Evolutionary conservation across 2,329 filamentous ascomycete genomes (phyloP).

Genomic region (Parafenestella ontariensis): DNA sequence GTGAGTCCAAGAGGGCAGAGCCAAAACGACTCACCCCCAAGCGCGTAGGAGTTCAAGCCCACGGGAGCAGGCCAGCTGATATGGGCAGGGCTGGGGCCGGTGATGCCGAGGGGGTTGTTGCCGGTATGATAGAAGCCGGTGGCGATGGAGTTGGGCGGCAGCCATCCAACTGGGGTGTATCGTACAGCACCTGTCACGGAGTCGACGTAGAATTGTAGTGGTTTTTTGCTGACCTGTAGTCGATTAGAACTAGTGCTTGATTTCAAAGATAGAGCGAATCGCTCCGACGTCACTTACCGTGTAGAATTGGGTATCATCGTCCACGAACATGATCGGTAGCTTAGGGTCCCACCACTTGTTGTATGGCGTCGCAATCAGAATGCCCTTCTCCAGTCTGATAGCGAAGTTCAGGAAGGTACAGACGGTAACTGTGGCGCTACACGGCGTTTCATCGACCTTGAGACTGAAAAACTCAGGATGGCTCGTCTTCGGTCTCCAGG

Average conservation of each 20-base stretch:
- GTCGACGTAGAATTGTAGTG: conserved; percentile 36
- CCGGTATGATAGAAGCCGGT: conserved; percentile 35
- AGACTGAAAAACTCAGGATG: conserved; percentile 35
- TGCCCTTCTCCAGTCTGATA: conserved; percentile 33
- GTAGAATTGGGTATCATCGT: conserved; percentile 36
- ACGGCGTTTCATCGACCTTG: conserved; percentile 27
- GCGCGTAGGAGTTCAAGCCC: conserved; percentile 15
- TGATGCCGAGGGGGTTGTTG: conserved; percentile 31
- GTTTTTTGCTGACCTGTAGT: conserved; percentile 37
- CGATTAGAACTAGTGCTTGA: conserved; percentile 2
- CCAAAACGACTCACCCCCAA: conserved; percentile 11
- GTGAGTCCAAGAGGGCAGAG: conserved; percentile 31
- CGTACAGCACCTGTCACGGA: conserved; percentile 27
- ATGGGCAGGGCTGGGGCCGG: conserved; percentile 31
- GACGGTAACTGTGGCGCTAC: conserved; percentile 5
- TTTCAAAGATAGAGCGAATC: neutral
- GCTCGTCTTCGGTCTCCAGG: conserved; percentile 34
- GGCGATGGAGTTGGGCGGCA: conserved; percentile 32
- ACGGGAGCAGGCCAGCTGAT: conserved; percentile 38
- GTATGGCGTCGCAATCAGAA: conserved; percentile 38
- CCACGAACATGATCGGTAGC: conserved; percentile 37
- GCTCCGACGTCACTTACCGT: conserved; percentile 25
- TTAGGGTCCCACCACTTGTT: conserved; percentile 37
- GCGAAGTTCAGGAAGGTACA: conserved; percentile 28
- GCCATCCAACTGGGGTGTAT: conserved; percentile 35